Conservation (phyloP, 2,329 filamentous ascomycete species). For the Fusarium nematophilum region DNA sequence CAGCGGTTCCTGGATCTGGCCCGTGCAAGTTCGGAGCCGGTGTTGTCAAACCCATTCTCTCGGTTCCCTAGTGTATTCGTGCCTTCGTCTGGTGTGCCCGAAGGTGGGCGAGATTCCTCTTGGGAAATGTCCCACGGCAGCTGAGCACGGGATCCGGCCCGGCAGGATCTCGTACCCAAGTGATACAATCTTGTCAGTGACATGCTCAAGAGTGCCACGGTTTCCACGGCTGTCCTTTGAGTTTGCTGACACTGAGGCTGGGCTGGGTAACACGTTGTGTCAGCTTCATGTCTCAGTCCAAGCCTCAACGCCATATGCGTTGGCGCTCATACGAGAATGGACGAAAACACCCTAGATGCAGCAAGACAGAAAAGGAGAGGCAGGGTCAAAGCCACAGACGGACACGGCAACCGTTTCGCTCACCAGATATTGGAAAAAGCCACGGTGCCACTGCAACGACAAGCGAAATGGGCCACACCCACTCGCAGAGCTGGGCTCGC, state of each 20-base stretch:
- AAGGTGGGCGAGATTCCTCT: not conserved
- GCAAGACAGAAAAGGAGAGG: slow-evolving; percentile 13
- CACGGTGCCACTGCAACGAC: slow-evolving; percentile 27
- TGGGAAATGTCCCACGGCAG: not conserved
- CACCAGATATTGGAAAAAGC: slow-evolving; percentile 10
- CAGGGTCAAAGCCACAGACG: slow-evolving; percentile 29
- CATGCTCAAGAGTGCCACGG: slow-evolving; percentile 10
- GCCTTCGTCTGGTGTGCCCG: not conserved
- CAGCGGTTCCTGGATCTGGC: slow-evolving; percentile 10
- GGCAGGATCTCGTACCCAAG: slow-evolving; percentile 13
- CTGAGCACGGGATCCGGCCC: slow-evolving; percentile 4
- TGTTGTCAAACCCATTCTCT: slow-evolving; percentile 29
- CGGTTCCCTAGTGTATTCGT: slow-evolving; percentile 9
- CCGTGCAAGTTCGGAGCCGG: slow-evolving; percentile 14
- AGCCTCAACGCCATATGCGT: slow-evolving; percentile 1
- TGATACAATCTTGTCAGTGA: slow-evolving; percentile 28
- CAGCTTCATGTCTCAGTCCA: slow-evolving; percentile 23
- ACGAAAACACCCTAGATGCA: slow-evolving; percentile 2
- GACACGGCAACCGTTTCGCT: slow-evolving; percentile 15
- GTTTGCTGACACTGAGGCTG: not conserved
- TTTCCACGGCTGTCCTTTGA: not conserved
- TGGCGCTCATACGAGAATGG: not conserved
- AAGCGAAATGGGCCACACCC: slow-evolving; percentile 15
- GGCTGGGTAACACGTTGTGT: slow-evolving; percentile 12
- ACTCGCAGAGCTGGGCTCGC: slow-evolving; percentile 9